Evolutionary conservation across 257 asterid species (phyloP).

Genomic region (Ilex aquifolium): DNA sequence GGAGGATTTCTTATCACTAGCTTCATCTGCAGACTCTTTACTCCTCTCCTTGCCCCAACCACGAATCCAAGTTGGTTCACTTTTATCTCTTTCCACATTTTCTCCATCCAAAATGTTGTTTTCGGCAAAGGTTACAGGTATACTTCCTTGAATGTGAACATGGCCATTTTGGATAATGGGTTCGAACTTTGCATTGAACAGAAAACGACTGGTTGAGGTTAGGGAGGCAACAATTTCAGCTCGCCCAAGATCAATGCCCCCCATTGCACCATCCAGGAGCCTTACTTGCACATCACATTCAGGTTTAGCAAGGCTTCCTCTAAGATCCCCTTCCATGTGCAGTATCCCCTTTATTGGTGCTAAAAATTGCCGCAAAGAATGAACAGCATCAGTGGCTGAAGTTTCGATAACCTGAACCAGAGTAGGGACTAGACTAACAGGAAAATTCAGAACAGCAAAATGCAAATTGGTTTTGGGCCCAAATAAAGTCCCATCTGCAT

Average conservation of each 20-base stretch:
- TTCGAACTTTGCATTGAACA: conserved; percentile 90
- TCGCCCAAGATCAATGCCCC: conserved; percentile 95
- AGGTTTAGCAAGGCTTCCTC: conserved; percentile 91
- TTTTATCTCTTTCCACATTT: conserved; percentile 55
- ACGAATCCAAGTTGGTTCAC: conserved; percentile 62
- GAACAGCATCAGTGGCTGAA: conserved; percentile 88
- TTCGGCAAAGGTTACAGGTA: conserved; percentile 75
- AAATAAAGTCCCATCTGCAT: conserved; percentile 94
- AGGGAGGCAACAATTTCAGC: conserved; percentile 97
- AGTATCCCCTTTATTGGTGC: conserved; percentile 90
- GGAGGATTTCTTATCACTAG: conserved; percentile 58
- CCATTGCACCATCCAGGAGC: conserved; percentile 91
- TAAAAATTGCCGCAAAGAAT: conserved; percentile 80
- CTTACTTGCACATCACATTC: conserved; percentile 99
- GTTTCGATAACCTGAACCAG: conserved; percentile 86
- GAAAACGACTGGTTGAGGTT: conserved; percentile 82
- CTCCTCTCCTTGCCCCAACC: conserved; percentile 68
- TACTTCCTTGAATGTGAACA: conserved; percentile 92
- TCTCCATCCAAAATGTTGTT: conserved; percentile 61
- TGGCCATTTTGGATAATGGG: conserved; percentile 89
- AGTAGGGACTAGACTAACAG: conserved; percentile 91
- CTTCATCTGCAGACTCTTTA: conserved; percentile 57
- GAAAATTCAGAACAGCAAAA: conserved; percentile 93
- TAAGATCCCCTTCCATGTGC: conserved; percentile 99
- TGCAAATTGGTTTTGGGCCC: conserved; percentile 95